A percentile compares a stretch with the other conserved stretches of the same genome.
phyloP scores from a whole-genome alignment of 768 basidiomycete genomes.

The Cystoderma amianthinum region DNA sequence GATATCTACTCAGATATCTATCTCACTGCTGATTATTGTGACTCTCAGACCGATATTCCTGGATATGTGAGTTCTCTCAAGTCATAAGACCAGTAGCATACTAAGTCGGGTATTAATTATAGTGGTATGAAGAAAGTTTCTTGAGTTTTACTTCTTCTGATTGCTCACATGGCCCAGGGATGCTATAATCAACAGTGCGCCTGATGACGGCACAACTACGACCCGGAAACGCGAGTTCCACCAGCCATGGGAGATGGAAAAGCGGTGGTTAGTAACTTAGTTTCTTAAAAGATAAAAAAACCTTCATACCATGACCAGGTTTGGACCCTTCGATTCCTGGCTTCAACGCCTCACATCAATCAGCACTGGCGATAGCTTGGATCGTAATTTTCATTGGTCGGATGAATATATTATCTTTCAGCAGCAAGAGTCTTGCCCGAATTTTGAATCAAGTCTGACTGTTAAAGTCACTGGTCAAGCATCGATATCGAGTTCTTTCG shows the following conservation, averaged over 20 bases:
- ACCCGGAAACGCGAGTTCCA: constrained; percentile 10
- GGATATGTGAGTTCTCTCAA: constrained; percentile 1
- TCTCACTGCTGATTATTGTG: not conserved
- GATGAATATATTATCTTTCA: constrained; percentile 15
- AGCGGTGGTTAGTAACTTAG: too few relatives aligned
- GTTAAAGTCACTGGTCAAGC: constrained; percentile 9
- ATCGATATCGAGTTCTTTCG: constrained; percentile 8
- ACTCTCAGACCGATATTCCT: constrained; percentile 2
- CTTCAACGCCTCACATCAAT: constrained; percentile 12
- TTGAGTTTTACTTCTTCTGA: too few relatives aligned
- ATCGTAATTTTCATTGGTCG: constrained; percentile 10
- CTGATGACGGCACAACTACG: constrained; percentile 5
- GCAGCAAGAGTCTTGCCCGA: constrained; percentile 13
- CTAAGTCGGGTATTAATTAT: not conserved
- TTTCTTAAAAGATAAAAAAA: too few relatives aligned
- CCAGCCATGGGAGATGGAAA: constrained; percentile 9
- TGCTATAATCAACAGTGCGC: constrained; percentile 6
- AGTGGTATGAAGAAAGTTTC: too few relatives aligned
- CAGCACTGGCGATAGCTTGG: constrained; percentile 3
- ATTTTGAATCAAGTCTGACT: constrained; percentile 12
- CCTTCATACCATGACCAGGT: too few relatives aligned
- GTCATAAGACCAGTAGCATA: not conserved
- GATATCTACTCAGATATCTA: not conserved
- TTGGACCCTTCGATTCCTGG: constrained; percentile 14
- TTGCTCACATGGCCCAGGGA: constrained; percentile 8